These are phyloP conservation scores for Macroventuria anomochaeta DNA, from an alignment of 2,329 filamentous ascomycete genomes.

Conservation along the genomic window DNA sequence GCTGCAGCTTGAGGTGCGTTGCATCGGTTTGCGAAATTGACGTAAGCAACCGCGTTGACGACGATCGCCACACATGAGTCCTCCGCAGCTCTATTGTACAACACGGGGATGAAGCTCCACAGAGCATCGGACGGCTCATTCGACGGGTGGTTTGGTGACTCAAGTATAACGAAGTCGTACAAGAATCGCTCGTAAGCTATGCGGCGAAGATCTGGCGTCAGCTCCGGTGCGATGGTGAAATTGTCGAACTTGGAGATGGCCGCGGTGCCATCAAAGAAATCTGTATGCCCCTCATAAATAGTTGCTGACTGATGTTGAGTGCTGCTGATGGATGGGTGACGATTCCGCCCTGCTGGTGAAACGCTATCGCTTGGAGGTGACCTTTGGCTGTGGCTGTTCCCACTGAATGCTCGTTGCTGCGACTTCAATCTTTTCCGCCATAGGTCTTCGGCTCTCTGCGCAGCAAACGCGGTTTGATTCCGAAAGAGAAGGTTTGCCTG, in stretches of 20 bases:
- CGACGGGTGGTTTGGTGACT: conserved; percentile 22
- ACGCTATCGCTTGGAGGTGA: conserved; percentile 22
- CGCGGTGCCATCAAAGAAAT: neutral
- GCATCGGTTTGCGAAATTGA: conserved; percentile 38
- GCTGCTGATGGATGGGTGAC: conserved; percentile 13
- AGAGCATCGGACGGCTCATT: conserved; percentile 32
- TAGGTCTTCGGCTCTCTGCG: conserved; percentile 43
- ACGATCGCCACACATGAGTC: conserved; percentile 33
- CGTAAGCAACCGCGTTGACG: conserved; percentile 36
- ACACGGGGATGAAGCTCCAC: conserved; percentile 35
- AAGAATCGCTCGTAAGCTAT: conserved; percentile 41
- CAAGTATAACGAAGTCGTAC: conserved; percentile 40
- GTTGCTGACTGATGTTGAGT: neutral
- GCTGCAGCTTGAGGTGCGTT: conserved; percentile 31
- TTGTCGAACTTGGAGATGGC: conserved; percentile 14
- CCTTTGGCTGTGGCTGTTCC: conserved; percentile 17
- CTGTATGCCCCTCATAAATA: neutral
- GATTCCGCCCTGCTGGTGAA: conserved; percentile 15
- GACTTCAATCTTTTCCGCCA: conserved; percentile 45
- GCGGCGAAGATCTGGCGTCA: conserved; percentile 29
- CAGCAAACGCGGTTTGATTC: conserved; percentile 43
- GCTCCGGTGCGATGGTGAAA: conserved; percentile 20
- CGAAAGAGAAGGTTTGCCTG: conserved; percentile 43
- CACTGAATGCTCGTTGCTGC: conserved; percentile 25
- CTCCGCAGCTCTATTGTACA: conserved; percentile 30